Evolutionary conservation across 2,329 filamentous ascomycete species (phyloP).

Genomic region (Myriosclerotinia duriaeana): DNA sequence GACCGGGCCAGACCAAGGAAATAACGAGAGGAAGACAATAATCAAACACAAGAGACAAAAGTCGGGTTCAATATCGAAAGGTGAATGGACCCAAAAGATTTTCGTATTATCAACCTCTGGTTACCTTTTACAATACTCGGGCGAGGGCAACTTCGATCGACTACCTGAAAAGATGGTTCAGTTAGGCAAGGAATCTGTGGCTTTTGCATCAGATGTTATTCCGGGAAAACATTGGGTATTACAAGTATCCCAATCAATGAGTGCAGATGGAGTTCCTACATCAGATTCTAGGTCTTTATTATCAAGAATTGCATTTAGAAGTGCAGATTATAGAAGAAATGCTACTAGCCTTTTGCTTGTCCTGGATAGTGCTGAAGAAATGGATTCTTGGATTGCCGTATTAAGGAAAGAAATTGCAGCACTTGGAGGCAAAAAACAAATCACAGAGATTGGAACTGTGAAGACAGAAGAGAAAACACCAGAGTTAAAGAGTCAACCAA

Average conservation of each 20-base stretch:
- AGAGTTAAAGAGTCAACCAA: constrained; percentile 35
- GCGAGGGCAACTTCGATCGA: constrained; percentile 67
- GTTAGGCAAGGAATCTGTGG: constrained; percentile 71
- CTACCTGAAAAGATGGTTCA: constrained; percentile 72
- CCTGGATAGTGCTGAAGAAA: constrained; percentile 68
- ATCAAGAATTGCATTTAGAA: constrained; percentile 62
- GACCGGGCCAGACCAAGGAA: constrained; percentile 25
- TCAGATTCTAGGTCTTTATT: constrained; percentile 61
- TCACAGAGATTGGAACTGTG: constrained; percentile 59
- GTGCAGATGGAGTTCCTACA: constrained; percentile 53
- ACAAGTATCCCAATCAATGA: constrained; percentile 67
- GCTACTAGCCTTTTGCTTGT: constrained; percentile 69
- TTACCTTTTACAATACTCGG: constrained; percentile 71
- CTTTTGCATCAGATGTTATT: constrained; percentile 77
- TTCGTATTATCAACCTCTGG: constrained; percentile 69
- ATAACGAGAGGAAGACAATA: constrained; percentile 43
- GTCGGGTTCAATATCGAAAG: constrained; percentile 43
- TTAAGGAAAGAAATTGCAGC: constrained; percentile 69
- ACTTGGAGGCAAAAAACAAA: constrained; percentile 64
- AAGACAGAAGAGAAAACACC: constrained; percentile 45
- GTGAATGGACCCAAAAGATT: constrained; percentile 70
- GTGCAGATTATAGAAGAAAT: constrained; percentile 52
- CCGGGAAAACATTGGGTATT: constrained; percentile 79
- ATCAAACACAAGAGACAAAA: constrained; percentile 43
- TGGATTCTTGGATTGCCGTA: constrained; percentile 72